Percentiles rank a stretch among this genome's conserved stretches.
These are phyloP conservation scores for Diatrype stigma DNA, from an alignment of 2,329 filamentous ascomycete species.

Conservation along the genomic window DNA sequence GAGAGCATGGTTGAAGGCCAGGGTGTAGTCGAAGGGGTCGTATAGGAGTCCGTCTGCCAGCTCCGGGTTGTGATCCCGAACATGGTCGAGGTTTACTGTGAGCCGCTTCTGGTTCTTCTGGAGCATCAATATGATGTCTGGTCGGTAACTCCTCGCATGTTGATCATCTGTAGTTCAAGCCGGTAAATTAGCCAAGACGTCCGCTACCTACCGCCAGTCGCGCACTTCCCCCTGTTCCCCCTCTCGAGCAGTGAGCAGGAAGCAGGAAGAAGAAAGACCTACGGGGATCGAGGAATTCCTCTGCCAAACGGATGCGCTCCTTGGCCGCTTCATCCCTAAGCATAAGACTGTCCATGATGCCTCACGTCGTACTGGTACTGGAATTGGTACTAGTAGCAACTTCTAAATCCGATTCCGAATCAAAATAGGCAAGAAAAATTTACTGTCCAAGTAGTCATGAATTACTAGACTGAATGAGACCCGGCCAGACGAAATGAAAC, in stretches of 20 bases:
- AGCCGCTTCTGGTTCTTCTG: conserved; percentile 63
- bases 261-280: conserved; percentile 29
- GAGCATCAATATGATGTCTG: conserved; percentile 78
- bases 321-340: conserved; percentile 80
- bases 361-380: conserved; percentile 2
- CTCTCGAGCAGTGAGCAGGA: neutral
- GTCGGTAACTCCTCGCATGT: conserved; percentile 70
- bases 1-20: conserved; percentile 86
- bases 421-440: neutral
- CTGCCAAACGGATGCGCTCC: conserved; percentile 80
- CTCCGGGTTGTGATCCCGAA: conserved; percentile 80
- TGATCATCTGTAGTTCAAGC: conserved; percentile 39
- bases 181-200: neutral
- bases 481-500: no score
- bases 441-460: neutral
- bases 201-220: no score
- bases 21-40: conserved; percentile 80
- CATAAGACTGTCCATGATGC: conserved; percentile 66
- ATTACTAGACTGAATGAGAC: neutral
- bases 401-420: neutral
- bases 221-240: neutral
- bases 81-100: conserved; percentile 80
- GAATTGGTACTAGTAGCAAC: conserved; percentile 4
- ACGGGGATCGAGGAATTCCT: conserved; percentile 94
- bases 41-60: conserved; percentile 75